Evolutionary conservation across 2,329 filamentous ascomycete species (phyloP).

Genomic region (Ophiognomonia clavigignenti-juglandacearum): DNA sequence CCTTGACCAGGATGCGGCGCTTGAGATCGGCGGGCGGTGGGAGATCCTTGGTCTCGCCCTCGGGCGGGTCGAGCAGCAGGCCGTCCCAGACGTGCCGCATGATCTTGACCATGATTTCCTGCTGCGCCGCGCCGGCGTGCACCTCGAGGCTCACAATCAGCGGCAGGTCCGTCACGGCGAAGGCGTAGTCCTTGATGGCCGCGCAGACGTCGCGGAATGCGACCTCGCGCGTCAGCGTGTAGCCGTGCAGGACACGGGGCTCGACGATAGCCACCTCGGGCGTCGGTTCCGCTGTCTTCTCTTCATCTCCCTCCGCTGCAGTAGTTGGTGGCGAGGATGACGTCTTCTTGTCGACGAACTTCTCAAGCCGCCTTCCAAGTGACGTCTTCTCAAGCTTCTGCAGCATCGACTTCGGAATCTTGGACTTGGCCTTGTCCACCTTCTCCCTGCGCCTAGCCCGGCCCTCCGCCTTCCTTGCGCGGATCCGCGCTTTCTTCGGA

Average conservation of each 20-base stretch:
- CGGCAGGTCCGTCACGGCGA: slow-evolving; percentile 69
- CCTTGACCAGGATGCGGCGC: slow-evolving; percentile 79
- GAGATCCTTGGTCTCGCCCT: slow-evolving; percentile 43
- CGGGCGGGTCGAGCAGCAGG: slow-evolving; percentile 57
- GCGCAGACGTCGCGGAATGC: slow-evolving; percentile 81
- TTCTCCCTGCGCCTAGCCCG: slow-evolving; percentile 52
- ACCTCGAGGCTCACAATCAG: slow-evolving; percentile 95
- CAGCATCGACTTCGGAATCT: slow-evolving; percentile 38
- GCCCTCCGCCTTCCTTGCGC: slow-evolving; percentile 34
- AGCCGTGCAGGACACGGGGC: slow-evolving; percentile 78
- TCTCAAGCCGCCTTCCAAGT: slow-evolving; percentile 37
- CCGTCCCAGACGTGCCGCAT: slow-evolving; percentile 82
- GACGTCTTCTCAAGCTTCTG: slow-evolving; percentile 44
- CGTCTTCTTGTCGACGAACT: too few species aligned
- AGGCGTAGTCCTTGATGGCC: slow-evolving; percentile 74
- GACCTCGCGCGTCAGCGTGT: slow-evolving; percentile 85
- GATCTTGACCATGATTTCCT: slow-evolving; percentile 86
- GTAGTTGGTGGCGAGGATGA: too few species aligned
- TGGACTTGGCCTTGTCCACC: slow-evolving; percentile 61
- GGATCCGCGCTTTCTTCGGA: slow-evolving; percentile 48
- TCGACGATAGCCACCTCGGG: slow-evolving; percentile 42
- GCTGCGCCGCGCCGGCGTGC: slow-evolving; percentile 75
- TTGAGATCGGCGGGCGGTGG: slow-evolving; percentile 66
- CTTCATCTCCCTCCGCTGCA: too few species aligned
- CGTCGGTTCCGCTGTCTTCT: slow-evolving; percentile 21